Evolutionary conservation across 2,329 filamentous ascomycete genomes (phyloP).

Genomic region (Gaeumannomyces tritici): DNA sequence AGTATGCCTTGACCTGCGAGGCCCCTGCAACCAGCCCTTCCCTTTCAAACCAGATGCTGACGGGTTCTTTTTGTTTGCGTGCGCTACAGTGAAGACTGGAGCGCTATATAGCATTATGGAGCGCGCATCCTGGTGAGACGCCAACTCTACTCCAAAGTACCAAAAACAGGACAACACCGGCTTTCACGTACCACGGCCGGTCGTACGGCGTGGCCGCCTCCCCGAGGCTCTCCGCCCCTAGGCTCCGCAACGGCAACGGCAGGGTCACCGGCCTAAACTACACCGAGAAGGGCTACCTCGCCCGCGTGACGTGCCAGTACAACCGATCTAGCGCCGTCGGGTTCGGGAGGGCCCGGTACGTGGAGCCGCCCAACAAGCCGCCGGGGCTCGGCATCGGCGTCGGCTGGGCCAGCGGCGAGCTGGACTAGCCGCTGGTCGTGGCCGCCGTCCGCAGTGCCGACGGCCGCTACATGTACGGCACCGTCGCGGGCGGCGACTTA

Average conservation of each 20-base stretch:
- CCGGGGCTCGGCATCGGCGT: no score
- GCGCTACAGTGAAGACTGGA: no score
- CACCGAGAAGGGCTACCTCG: constrained; percentile 21
- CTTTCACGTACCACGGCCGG: constrained; percentile 16
- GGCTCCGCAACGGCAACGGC: neutral
- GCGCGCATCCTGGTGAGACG: no score
- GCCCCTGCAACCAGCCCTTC: no score
- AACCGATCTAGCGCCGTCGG: constrained; percentile 12
- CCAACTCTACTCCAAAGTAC: no score
- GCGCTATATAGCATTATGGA: no score
- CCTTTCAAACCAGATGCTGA: no score
- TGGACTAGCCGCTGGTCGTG: constrained; percentile 17
- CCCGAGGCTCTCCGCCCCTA: constrained; percentile 11
- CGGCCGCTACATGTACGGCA: constrained; percentile 15
- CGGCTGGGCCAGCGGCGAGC: neutral
- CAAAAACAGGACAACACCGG: constrained; percentile 16
- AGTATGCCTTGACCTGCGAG: no score
- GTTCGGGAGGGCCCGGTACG: constrained; percentile 16
- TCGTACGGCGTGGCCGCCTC: constrained; percentile 17
- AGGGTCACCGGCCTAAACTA: constrained; percentile 16
- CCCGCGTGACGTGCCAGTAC: constrained; percentile 23
- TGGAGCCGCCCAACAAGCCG: neutral
- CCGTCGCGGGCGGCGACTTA: constrained; percentile 20
- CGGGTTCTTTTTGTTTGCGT: no score
- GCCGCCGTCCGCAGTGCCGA: constrained; percentile 18